Evolutionary conservation across 768 basidiomycete genomes (phyloP).

Genomic region (Rubroboletus satanas): DNA sequence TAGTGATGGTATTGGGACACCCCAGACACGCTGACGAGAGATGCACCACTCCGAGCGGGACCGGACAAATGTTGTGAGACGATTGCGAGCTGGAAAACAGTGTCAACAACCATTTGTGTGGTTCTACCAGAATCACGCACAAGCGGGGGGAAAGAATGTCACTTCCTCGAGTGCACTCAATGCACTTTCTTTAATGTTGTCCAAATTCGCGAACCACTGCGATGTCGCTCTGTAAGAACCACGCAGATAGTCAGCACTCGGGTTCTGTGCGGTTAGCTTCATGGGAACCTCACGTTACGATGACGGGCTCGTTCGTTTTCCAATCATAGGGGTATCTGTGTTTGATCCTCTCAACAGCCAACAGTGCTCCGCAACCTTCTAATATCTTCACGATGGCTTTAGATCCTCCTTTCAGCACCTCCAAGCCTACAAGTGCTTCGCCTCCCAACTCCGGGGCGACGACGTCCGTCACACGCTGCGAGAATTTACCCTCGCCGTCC

Average conservation of each 20-base stretch:
- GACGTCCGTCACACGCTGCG: slow-evolving; percentile 50
- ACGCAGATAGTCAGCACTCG: not conserved
- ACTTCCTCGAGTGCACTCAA: slow-evolving; percentile 65
- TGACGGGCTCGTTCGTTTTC: slow-evolving; percentile 91
- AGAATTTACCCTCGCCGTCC: slow-evolving; percentile 71
- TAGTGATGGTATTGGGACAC: slow-evolving; percentile 91
- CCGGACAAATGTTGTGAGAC: slow-evolving; percentile 82
- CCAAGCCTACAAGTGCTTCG: slow-evolving; percentile 57
- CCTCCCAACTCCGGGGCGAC: slow-evolving; percentile 38
- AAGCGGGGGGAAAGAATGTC: slow-evolving; percentile 68
- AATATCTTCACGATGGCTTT: slow-evolving; percentile 64
- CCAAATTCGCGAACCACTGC: slow-evolving; percentile 96
- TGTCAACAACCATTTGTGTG: not conserved
- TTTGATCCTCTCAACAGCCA: slow-evolving; percentile 66
- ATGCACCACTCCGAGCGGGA: slow-evolving; percentile 99
- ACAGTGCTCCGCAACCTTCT: slow-evolving; percentile 45
- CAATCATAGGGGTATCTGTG: slow-evolving; percentile 97
- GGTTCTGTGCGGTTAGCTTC: not conserved
- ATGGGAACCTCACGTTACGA: slow-evolving; percentile 64
- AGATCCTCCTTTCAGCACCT: slow-evolving; percentile 71
- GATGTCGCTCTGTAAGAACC: slow-evolving; percentile 67
- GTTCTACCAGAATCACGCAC: slow-evolving; percentile 42
- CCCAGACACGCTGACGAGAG: slow-evolving; percentile 96
- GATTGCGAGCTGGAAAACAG: slow-evolving; percentile 61
- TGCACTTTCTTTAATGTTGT: slow-evolving; percentile 75